A percentile compares a stretch with the other conserved stretches of the same genome.
Evolutionary conservation across 2,329 filamentous ascomycete species (phyloP).

Genomic region (Aspergillus versicolor): DNA sequence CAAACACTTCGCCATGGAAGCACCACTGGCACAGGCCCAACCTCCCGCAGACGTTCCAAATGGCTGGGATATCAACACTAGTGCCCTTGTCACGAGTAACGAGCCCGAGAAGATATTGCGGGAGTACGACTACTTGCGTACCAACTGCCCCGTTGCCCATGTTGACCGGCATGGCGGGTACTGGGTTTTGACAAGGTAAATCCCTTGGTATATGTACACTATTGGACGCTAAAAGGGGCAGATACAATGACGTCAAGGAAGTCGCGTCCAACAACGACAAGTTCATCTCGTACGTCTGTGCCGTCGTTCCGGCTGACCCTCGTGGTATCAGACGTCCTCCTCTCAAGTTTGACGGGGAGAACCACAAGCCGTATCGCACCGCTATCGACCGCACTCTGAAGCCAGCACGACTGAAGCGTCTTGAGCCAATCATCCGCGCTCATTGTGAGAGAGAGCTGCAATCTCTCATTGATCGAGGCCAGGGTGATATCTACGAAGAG

Average conservation of each 20-base stretch:
- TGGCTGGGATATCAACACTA: neutral
- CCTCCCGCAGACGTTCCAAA: too few relatives aligned
- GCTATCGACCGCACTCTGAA: neutral
- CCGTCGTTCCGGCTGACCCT: neutral
- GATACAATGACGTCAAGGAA: neutral
- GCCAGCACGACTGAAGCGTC: neutral
- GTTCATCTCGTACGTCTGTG: neutral
- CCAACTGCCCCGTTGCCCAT: neutral
- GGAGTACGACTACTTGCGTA: neutral
- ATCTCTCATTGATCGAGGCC: neutral
- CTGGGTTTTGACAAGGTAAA: neutral
- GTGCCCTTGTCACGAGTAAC: neutral
- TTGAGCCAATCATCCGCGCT: neutral
- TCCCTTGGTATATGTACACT: too few relatives aligned
- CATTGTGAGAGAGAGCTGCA: neutral
- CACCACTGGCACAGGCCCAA: too few relatives aligned
- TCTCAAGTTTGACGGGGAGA: neutral
- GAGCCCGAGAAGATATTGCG: neutral
- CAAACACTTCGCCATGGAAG: too few relatives aligned
- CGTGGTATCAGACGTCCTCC: neutral
- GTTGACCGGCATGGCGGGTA: neutral
- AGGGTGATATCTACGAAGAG: neutral
- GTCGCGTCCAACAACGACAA: neutral
- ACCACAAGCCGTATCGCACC: neutral
- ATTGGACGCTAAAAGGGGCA: neutral